Evolutionary conservation across 441 rosid genomes (phyloP), one percentile per base, ranked within the genome.

Genomic region (Croton setiger): DNA sequence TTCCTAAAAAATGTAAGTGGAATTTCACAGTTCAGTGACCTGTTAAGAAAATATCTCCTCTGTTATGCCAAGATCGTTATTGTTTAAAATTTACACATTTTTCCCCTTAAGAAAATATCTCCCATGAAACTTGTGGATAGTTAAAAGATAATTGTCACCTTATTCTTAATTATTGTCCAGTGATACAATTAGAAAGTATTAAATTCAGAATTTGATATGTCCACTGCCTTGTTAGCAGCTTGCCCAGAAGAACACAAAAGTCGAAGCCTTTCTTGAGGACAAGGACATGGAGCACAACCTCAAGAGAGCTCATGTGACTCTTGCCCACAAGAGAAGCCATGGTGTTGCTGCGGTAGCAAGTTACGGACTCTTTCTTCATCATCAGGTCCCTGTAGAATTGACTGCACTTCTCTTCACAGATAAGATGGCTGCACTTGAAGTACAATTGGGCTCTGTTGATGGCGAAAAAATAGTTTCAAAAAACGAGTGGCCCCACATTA

Each of bases 291-390:
- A 78, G 66, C 78, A 74, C 70, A 78, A 73, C 73, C 91, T 87
- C 41, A 69, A 69, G 76, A 53, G 74, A 62, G 91, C 95, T 68
- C 99, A 92, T 65, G 84, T 90, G 31, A 92, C 98, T 18, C 97
- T 95, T 61, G 96, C 98, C 36, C 99, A 95, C 84, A 95, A 92
- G 84, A 88, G 87, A 80, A 83, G 96, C 77, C 98, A 90, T 3
- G 98, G 98, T 1, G 97, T 92, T 49, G 70, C 88, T 39, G 84
- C 93, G 4, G 85, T 95, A 43, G 98, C 98, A 41, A 78, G 78
- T 64, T 92, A 84, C 43, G 89, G 93, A 23, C 58, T 74, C 69
- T 83, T 82, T 64, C 64, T 86, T 51, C 71, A 85, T 60, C 84
- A 58, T 39, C 73, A 81, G 39, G 93, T 90, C 51, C 88, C 98